Percentiles rank a stretch among this genome's conserved stretches.
Evolutionary conservation across 2,329 filamentous ascomycete species (phyloP).

Genomic region (Microdochium bolleyi): DNA sequence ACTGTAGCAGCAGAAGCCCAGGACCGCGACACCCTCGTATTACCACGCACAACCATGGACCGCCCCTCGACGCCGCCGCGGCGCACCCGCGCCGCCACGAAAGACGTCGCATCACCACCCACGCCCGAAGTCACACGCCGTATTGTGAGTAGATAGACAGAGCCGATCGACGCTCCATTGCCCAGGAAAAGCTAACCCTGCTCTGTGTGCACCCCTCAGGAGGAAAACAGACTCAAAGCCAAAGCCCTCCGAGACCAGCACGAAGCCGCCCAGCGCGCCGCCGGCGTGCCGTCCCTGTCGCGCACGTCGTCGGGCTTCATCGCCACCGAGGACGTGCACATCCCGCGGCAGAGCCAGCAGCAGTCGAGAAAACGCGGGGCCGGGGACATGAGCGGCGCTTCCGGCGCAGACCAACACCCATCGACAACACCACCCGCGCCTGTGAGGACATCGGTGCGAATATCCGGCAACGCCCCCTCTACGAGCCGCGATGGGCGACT

Average conservation of each 20-base stretch:
- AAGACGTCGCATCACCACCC: conserved; percentile 32
- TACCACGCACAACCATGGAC: conserved; percentile 28
- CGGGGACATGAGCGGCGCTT: conserved; percentile 49
- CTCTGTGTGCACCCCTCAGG: conserved; percentile 49
- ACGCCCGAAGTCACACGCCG: conserved; percentile 47
- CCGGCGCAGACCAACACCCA: conserved; percentile 10
- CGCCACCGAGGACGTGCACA: conserved; percentile 54
- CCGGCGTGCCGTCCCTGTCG: conserved; percentile 31
- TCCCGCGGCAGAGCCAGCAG: conserved; percentile 19
- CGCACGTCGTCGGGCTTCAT: conserved; percentile 63
- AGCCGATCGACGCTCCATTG: neutral
- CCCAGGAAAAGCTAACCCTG: neutral
- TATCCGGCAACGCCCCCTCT: conserved; percentile 27
- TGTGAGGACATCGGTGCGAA: neutral
- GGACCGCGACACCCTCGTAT: neutral
- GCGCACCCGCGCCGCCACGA: conserved; percentile 16
- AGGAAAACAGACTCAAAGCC: conserved; percentile 79
- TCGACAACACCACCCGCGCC: neutral
- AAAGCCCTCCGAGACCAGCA: conserved; percentile 76
- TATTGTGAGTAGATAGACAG: conserved; percentile 33
- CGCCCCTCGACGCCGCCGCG: conserved; percentile 36
- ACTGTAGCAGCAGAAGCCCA: neutral
- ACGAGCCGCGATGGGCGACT: conserved; percentile 63
- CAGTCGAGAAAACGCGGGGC: conserved; percentile 63
- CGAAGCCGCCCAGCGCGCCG: conserved; percentile 51